Evolutionary conservation across 2,329 filamentous ascomycete species (phyloP).

Genomic region (Xylariaceae sp.): DNA sequence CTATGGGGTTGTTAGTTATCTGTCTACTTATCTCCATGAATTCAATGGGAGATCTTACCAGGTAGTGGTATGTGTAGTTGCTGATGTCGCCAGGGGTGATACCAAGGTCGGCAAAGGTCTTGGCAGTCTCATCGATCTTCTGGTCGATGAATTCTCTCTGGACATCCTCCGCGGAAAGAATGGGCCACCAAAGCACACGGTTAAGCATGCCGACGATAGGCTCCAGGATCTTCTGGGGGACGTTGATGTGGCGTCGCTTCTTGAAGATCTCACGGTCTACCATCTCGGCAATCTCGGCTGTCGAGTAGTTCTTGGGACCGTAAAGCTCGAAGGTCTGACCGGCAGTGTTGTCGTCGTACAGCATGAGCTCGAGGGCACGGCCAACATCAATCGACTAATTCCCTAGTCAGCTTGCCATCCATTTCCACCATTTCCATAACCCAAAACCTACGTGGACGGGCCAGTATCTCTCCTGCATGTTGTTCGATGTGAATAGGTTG

Average conservation of each 20-base stretch:
- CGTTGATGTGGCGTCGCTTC: slow-evolving; percentile 81
- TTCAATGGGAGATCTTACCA: slow-evolving; percentile 54
- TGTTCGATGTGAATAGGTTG: slow-evolving; percentile 84
- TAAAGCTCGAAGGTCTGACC: slow-evolving; percentile 91
- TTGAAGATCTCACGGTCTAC: slow-evolving; percentile 93
- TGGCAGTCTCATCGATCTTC: slow-evolving; percentile 80
- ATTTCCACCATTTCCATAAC: not conserved
- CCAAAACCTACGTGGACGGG: slow-evolving; percentile 73
- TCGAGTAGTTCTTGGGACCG: slow-evolving; percentile 88
- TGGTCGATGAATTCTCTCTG: slow-evolving; percentile 94
- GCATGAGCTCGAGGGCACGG: slow-evolving; percentile 80
- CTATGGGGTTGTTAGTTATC: slow-evolving; percentile 40
- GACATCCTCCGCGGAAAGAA: slow-evolving; percentile 75
- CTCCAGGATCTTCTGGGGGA: slow-evolving; percentile 77
- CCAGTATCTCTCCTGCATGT: slow-evolving; percentile 85
- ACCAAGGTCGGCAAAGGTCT: slow-evolving; percentile 90
- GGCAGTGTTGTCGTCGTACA: slow-evolving; percentile 84
- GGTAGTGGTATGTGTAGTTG: slow-evolving; percentile 86
- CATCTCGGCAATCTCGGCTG: slow-evolving; percentile 76
- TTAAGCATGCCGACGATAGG: slow-evolving; percentile 71
- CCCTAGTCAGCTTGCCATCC: slow-evolving; percentile 6
- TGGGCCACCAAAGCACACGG: slow-evolving; percentile 82
- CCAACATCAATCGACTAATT: slow-evolving; percentile 79
- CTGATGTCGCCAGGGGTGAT: slow-evolving; percentile 85
- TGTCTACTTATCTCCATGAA: not conserved